Conservation (phyloP, 306 rosid species). For the Vigna reflexopilosa region DNA sequence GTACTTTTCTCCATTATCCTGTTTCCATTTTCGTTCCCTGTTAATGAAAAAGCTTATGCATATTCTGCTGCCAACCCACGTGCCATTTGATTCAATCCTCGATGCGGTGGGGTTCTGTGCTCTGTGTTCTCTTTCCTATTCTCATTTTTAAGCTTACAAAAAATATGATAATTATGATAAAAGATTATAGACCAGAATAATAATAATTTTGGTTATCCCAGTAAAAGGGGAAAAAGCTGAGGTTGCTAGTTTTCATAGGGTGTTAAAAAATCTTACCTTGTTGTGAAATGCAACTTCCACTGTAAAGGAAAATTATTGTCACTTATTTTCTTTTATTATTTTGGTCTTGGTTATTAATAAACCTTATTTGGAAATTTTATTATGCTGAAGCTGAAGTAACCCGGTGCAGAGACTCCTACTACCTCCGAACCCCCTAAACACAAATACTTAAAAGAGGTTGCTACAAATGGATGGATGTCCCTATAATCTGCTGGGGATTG, state of each 20-base stretch:
- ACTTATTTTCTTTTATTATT: conserved; percentile 12
- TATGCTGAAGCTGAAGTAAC: not conserved
- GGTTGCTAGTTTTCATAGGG: not conserved
- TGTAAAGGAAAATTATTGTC: conserved; percentile 13
- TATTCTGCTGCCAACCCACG: conserved; percentile 23
- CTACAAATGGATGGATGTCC: conserved; percentile 16
- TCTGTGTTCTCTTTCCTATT: conserved; percentile 1
- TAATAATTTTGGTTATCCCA: not conserved
- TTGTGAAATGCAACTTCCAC: conserved; percentile 23
- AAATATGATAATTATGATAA: not conserved
- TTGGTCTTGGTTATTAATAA: not conserved
- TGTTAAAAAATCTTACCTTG: not conserved
- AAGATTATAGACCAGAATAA: not conserved
- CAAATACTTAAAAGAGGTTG: not conserved
- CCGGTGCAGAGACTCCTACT: not conserved
- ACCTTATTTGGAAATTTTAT: not conserved
- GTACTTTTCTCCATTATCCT: conserved; percentile 44
- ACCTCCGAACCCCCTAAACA: not conserved
- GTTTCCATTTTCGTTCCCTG: conserved; percentile 3
- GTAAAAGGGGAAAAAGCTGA: not conserved
- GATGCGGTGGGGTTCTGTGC: not conserved
- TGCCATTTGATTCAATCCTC: conserved; percentile 11
- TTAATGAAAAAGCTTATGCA: not conserved
- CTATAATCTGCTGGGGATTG: not conserved
- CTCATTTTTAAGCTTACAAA: not conserved